Conservation (phyloP, 2,329 filamentous ascomycete genomes). For the Colletotrichum truncatum region DNA sequence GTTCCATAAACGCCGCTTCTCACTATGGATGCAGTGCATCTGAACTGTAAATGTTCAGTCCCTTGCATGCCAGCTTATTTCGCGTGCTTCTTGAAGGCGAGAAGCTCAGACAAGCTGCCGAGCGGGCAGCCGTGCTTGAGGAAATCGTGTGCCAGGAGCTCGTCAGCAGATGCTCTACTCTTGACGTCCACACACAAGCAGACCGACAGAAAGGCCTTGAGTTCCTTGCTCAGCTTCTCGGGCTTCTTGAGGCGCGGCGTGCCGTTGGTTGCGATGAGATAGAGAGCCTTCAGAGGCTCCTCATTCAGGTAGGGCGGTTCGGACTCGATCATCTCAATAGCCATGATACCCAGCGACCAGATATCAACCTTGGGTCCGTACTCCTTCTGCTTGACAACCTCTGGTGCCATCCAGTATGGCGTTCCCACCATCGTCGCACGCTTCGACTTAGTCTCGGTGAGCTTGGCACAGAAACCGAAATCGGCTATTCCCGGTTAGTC, state of each 20-base stretch:
- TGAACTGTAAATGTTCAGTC: background rate
- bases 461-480: conserved; percentile 99
- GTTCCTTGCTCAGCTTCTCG: conserved; percentile 96
- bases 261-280: conserved; percentile 97
- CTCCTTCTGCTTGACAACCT: conserved; percentile 99
- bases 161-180: conserved; percentile 89
- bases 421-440: conserved; percentile 99
- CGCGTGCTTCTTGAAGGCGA: conserved; percentile 83
- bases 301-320: conserved; percentile 98
- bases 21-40: background rate
- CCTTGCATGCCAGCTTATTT: conserved; percentile 53
- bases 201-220: conserved; percentile 96
- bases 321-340: conserved; percentile 99
- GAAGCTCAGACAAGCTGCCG: conserved; percentile 82
- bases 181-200: conserved; percentile 97
- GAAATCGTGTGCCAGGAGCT: conserved; percentile 93
- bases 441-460: conserved; percentile 96
- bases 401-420: conserved; percentile 99
- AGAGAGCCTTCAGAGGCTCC: conserved; percentile 95
- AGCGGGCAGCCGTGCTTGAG: conserved; percentile 89
- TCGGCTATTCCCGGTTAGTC: conserved; percentile 72
- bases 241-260: conserved; percentile 98
- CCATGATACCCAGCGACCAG: conserved; percentile 99
- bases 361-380: conserved; percentile 99
- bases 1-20: background rate